phyloP scores from a whole-genome alignment of 768 basidiomycete species.

The Leccinum disarticulatum region DNA sequence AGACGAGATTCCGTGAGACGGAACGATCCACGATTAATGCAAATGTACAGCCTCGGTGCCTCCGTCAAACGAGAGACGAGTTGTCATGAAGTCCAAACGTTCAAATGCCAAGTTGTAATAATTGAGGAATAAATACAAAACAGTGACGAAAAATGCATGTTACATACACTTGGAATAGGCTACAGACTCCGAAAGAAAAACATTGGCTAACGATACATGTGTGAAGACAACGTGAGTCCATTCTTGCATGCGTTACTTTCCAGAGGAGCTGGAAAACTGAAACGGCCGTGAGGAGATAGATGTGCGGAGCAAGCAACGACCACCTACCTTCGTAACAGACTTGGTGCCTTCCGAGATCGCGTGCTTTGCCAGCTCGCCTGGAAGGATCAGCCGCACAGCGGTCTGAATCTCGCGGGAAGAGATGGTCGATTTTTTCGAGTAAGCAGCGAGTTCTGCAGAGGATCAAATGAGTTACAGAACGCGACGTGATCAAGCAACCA shows the following conservation, averaged over 20 bases:
- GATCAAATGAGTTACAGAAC: background rate
- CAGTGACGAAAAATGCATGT: constrained; percentile 21
- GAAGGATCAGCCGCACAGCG: constrained; percentile 93
- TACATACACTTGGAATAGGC: constrained; percentile 19
- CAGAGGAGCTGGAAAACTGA: constrained; percentile 71
- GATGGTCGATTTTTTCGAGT: constrained; percentile 98
- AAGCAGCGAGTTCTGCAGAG: constrained; percentile 83
- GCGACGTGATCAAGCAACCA: background rate
- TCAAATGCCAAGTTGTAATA: background rate
- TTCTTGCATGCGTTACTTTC: constrained; percentile 48
- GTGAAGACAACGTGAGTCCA: constrained; percentile 1
- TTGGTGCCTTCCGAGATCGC: constrained; percentile 84
- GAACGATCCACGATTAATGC: no score
- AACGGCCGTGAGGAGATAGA: constrained; percentile 14
- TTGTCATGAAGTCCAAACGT: background rate
- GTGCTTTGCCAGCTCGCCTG: constrained; percentile 88
- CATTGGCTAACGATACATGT: constrained; percentile 28
- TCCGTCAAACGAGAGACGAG: background rate
- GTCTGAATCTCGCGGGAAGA: constrained; percentile 99
- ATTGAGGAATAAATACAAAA: constrained; percentile 2
- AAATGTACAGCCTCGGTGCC: background rate
- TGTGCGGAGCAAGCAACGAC: background rate
- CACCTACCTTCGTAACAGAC: constrained; percentile 79
- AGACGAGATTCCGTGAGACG: background rate
- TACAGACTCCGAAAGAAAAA: constrained; percentile 23